A percentile compares a stretch with the other conserved stretches of the same genome.
Conservation (phyloP, 2,329 filamentous ascomycete genomes). For the Neopestalotiopsis sp. region DNA sequence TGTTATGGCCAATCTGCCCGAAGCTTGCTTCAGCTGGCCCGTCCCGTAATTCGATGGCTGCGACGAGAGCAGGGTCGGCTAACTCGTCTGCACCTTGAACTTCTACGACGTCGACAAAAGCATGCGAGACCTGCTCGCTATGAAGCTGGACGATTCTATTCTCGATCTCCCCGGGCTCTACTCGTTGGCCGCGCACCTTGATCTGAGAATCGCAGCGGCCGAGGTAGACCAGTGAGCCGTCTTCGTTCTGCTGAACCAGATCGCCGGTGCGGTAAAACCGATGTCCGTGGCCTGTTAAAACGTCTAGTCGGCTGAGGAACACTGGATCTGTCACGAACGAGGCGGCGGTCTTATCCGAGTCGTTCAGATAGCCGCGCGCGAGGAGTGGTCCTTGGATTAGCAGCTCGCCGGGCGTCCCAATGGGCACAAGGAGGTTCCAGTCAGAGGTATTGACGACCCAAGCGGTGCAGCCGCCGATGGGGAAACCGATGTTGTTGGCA, state of each 20-base stretch:
- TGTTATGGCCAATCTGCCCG: too few relatives aligned
- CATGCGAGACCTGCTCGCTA: neutral
- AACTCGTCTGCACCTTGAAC: neutral
- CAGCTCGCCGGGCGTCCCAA: conserved; percentile 25
- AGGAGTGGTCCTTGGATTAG: conserved; percentile 24
- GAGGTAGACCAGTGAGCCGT: conserved; percentile 16
- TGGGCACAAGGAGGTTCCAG: conserved; percentile 20
- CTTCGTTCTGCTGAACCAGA: conserved; percentile 12
- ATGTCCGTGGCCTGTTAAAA: neutral
- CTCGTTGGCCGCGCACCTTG: conserved; percentile 39
- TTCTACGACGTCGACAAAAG: conserved; percentile 16
- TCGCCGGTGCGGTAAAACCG: conserved; percentile 18
- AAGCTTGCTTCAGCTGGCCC: neutral
- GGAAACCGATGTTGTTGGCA: conserved; percentile 8
- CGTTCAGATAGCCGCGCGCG: conserved; percentile 38
- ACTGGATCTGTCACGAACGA: conserved; percentile 30
- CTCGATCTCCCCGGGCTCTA: conserved; percentile 39
- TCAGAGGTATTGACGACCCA: conserved; percentile 20
- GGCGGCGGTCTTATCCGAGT: conserved; percentile 23
- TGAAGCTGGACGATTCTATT: conserved; percentile 1
- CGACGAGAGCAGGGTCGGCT: neutral
- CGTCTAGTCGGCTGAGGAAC: too few relatives aligned
- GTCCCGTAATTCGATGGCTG: neutral
- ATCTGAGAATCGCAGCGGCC: conserved; percentile 36
- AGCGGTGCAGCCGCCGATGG: conserved; percentile 13